Evolutionary conservation across 1,284 basidiomycete genomes (phyloP), one percentile per base, ranked within the genome.

Genomic region (Pterulicium gracile): DNA sequence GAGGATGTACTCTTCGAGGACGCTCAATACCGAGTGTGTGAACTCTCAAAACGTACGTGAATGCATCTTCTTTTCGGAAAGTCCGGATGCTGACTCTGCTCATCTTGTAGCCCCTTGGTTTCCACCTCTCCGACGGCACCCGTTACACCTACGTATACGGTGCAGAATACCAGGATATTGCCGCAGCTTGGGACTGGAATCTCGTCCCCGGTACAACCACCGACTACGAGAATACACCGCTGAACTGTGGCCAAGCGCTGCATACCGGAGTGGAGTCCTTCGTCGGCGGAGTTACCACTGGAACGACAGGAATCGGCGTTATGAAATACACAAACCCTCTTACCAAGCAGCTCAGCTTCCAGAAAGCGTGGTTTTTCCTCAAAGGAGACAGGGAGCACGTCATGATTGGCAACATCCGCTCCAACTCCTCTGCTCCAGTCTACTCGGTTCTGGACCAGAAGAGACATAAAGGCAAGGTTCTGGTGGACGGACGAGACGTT

Each of bases 281-380:
- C 54, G 73, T 73, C 4, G 73, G 73, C 1, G 71, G 68, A 2
- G 69, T 58, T 2, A 66, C 66, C 10, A 61, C 65, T 42, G 69
- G 69, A 4, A 54, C 52, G 27, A 52, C 65, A 40, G 72, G 71
- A 3, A 55, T 61, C 1, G 63, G 61, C 0, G 69, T 62, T n/a
- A 69, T 72, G 69, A 57, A 59, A 18, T 70, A 64, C 54, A 66
- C 58, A 14, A 72, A 73, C 55, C 70, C 72, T 0, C 27, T 55
- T 42, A 70, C 71, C 14, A 50, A 55, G 2, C 50, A 61, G 13
- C 52, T 75, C 39, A 54, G 54, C 36, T 76, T 66, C 62, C 66
- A 68, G 48, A 75, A 75, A 56, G 65, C 66, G 1, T 73, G 69
- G 68, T 72, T 74, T 61, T 74, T 69, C 63, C 60, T 78, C 52